Evolutionary conservation across 2,329 filamentous ascomycete genomes (phyloP), one percentile per base, ranked within the genome.

Genomic region (Nothopassalora personata): DNA sequence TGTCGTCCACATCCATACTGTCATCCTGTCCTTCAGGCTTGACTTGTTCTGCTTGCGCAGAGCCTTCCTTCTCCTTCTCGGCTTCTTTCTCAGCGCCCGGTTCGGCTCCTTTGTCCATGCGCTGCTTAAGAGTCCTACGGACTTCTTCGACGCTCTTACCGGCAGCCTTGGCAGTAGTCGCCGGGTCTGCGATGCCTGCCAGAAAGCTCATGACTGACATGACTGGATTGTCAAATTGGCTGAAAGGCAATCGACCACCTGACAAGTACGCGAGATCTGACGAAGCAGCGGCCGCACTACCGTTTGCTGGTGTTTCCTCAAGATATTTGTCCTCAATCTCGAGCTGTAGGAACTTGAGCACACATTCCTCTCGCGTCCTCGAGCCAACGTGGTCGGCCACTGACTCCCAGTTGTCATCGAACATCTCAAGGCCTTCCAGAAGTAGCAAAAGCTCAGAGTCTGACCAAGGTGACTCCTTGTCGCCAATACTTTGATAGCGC

Each of bases 261-360:
- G 72, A 75, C 54, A 90, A 83, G 58, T 85, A 83, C 34, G 88
- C 87, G 36, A 94, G 79, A 57, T 76, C 80, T 28, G 60, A 63
- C 27, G 39, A 43, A 8, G 45, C 51, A 49, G 66, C 64, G 39
- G 58, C 62, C n/a, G 61, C 58, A 10, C 88, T 79, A 57, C 84
- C 80, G 57, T 89, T 78, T 7, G 85, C 83, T 77, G 78, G 65
- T 7, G 66, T 61, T 27, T 73, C 75, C 68, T 97, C 92, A 9
- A 97, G 80, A 71, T 97, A 99, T 73, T 96, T 95, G 78, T 97
- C 93, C 74, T 97, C 94, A 62, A 99, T 99, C 67, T 97, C 93
- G 36, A 99, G 81, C 71, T 97, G 91, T 64, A 99, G 76, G 79
- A 99, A 99, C 73, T 97, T 94, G 68, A 97, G 82, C 15, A 97